phyloP scores from a whole-genome alignment of 306 rosid species.

The Gleditsia sinensis region DNA sequence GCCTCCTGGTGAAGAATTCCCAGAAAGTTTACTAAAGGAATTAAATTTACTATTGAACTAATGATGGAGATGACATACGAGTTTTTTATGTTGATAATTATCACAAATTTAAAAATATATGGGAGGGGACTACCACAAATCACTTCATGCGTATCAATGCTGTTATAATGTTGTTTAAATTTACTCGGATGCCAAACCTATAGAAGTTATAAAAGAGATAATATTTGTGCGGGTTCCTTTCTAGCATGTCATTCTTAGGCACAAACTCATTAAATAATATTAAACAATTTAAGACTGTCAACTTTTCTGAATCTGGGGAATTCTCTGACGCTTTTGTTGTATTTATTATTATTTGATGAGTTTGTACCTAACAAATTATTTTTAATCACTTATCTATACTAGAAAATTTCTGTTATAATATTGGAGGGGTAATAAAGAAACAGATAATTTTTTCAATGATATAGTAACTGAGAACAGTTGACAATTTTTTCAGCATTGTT shows the following conservation, averaged over 20 bases:
- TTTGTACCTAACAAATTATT: neutral
- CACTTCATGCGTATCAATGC: slow-evolving; percentile 13
- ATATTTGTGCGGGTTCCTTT: neutral
- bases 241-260: neutral
- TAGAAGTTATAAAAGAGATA: neutral
- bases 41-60: slow-evolving; percentile 25
- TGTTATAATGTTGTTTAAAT: slow-evolving; percentile 26
- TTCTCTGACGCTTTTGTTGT: neutral
- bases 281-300: neutral
- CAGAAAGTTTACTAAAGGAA: slow-evolving; percentile 32
- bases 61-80: neutral
- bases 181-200: slow-evolving; percentile 19
- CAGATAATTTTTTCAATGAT: neutral
- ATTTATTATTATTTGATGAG: neutral
- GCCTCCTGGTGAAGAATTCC: slow-evolving; percentile 16
- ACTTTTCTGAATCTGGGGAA: neutral
- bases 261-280: neutral
- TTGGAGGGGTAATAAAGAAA: slow-evolving; percentile 5
- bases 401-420: neutral
- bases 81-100: slow-evolving; percentile 24
- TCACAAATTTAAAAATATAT: slow-evolving; percentile 11
- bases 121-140: slow-evolving; percentile 22
- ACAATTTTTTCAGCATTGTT: slow-evolving; percentile 10
- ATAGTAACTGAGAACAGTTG: neutral
- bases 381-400: neutral